These are phyloP conservation scores for Cryphonectria nitschkei DNA, from an alignment of 2,329 filamentous ascomycete species.

Conservation along the genomic window DNA sequence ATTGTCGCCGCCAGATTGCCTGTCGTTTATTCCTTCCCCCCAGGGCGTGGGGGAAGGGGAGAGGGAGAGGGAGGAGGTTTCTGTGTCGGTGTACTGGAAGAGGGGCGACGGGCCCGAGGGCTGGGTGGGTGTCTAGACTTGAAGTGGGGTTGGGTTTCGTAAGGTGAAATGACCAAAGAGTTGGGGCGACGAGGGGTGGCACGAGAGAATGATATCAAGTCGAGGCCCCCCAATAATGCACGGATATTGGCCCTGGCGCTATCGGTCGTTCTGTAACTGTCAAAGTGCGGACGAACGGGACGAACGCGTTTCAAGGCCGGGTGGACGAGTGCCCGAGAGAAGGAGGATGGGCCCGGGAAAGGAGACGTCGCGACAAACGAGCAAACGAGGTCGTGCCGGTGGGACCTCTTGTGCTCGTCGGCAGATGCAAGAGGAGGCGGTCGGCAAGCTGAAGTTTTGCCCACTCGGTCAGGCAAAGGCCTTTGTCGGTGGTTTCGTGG, in stretches of 20 bases:
- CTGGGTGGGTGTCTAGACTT: neutral
- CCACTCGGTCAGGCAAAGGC: neutral
- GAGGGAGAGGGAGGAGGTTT: neutral
- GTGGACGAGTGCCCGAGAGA: constrained; percentile 10
- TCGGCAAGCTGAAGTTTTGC: neutral
- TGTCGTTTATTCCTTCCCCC: neutral
- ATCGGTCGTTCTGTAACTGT: neutral
- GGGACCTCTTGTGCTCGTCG: too few species aligned
- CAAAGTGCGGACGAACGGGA: neutral
- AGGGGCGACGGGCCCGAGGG: neutral
- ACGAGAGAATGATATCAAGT: neutral
- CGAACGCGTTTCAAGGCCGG: constrained; percentile 14
- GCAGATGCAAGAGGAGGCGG: neutral
- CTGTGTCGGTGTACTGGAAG: neutral
- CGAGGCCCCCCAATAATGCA: neutral
- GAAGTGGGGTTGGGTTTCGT: neutral
- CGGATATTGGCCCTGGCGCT: neutral
- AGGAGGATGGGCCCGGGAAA: neutral
- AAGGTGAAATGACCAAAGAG: neutral
- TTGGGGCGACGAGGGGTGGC: neutral
- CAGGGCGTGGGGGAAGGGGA: constrained; percentile 9
- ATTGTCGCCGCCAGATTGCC: constrained; percentile 25
- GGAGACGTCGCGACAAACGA: neutral
- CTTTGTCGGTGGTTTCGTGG: neutral
- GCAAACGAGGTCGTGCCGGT: too few species aligned